Conservation (phyloP, 23 red algal species). For the Porphyridium purpureum region DNA sequence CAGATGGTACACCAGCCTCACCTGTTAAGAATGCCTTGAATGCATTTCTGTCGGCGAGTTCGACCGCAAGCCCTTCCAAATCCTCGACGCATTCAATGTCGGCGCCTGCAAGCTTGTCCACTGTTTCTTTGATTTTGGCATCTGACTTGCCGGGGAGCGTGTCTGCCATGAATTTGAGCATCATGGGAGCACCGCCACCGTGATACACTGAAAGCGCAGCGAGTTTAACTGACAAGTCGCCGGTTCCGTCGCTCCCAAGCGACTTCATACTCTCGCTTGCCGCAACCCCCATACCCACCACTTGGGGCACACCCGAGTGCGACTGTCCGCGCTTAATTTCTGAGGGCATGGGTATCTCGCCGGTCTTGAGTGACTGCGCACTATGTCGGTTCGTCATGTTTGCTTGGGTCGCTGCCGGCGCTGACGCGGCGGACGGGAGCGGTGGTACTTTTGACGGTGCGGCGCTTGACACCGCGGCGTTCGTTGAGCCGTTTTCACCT, state of each 20-base stretch:
- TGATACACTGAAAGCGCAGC: too few relatives aligned
- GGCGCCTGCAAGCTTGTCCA: conserved; percentile 38
- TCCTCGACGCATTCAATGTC: conserved; percentile 79
- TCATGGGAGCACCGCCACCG: too few relatives aligned
- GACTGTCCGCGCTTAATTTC: neutral
- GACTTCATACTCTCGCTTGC: neutral
- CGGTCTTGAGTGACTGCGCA: too few relatives aligned
- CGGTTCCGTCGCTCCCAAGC: neutral
- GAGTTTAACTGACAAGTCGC: too few relatives aligned
- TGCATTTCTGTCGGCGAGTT: neutral
- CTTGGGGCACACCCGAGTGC: neutral
- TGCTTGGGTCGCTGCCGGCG: too few relatives aligned
- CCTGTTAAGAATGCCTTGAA: neutral
- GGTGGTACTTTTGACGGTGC: neutral
- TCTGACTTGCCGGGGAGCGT: conserved; percentile 66
- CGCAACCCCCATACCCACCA: neutral
- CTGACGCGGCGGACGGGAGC: neutral
- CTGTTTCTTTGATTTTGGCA: conserved; percentile 55
- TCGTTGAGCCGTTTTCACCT: neutral
- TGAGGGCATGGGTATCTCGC: too few relatives aligned
- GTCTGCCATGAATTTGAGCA: conserved; percentile 15
- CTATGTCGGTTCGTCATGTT: too few relatives aligned
- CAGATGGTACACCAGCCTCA: conserved; percentile 1
- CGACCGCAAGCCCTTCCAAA: conserved; percentile 33
- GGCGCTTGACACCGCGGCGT: neutral